A percentile compares a stretch with the other conserved stretches of the same genome.
phyloP scores from a whole-genome alignment of 768 basidiomycete species.

The Suillus spraguei region DNA sequence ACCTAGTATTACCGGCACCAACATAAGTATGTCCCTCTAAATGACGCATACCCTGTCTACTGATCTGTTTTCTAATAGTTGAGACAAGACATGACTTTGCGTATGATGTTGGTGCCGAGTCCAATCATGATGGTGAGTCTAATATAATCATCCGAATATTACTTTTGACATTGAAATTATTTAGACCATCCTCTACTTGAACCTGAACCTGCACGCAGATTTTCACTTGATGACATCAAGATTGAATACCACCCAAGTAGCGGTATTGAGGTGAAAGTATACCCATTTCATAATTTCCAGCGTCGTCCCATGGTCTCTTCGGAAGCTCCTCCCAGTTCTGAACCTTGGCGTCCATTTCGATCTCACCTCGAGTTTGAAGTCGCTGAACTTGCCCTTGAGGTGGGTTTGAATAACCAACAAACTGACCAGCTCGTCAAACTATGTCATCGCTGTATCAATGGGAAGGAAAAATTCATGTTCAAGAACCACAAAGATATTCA shows the following conservation, averaged over 20 bases:
- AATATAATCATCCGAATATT: not conserved
- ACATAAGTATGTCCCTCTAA: no score
- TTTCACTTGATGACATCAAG: not conserved
- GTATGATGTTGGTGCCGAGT: not conserved
- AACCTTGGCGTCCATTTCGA: conserved; percentile 35
- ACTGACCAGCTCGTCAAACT: conserved; percentile 20
- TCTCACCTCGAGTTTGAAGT: conserved; percentile 34
- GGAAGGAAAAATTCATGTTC: conserved; percentile 20
- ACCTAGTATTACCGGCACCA: not conserved
- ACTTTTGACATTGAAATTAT: not conserved
- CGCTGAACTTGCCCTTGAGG: conserved; percentile 27
- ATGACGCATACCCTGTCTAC: no score
- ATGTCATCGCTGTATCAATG: not conserved
- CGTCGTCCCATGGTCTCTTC: not conserved
- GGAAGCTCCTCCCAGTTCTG: not conserved
- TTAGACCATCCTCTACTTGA: not conserved
- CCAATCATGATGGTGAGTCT: not conserved
- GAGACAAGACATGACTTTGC: no score
- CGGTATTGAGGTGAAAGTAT: conserved; percentile 8
- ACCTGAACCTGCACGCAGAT: not conserved
- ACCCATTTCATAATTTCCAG: conserved; percentile 20
- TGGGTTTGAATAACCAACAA: conserved; percentile 21
- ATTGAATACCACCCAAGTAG: conserved; percentile 21
- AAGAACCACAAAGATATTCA: conserved; percentile 21
- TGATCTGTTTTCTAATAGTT: no score